These are phyloP conservation scores for Gentiana macrophylla DNA, from an alignment of 257 asterid genomes.

Conservation along the genomic window DNA sequence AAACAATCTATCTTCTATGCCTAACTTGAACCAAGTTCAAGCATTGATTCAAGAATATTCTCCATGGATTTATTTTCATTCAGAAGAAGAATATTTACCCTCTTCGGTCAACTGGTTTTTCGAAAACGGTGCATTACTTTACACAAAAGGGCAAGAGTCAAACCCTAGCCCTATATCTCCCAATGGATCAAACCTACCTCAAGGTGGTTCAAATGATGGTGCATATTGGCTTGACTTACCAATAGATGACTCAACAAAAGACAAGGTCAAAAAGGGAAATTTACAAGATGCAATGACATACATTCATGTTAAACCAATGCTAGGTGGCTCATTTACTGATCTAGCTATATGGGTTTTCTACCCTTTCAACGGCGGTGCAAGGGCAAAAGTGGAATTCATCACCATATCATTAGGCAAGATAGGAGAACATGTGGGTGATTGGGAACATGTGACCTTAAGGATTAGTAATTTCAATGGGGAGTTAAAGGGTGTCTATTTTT, in stretches of 20 bases:
- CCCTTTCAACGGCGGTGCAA: slow-evolving; percentile 81
- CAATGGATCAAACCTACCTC: slow-evolving; percentile 68
- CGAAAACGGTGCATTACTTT: slow-evolving; percentile 59
- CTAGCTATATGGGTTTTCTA: slow-evolving; percentile 59
- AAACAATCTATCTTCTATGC: slow-evolving; percentile 34
- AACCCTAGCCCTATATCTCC: slow-evolving; percentile 27
- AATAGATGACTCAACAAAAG: slow-evolving; percentile 24
- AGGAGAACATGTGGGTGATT: slow-evolving; percentile 77
- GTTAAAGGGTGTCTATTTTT: slow-evolving; percentile 41
- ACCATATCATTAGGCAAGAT: slow-evolving; percentile 41
- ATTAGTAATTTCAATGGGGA: slow-evolving; percentile 71
- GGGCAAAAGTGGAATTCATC: slow-evolving; percentile 50
- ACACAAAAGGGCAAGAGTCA: slow-evolving; percentile 49
- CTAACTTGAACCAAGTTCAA: slow-evolving; percentile 41
- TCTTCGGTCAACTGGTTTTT: slow-evolving; percentile 71
- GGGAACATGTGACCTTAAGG: slow-evolving; percentile 82
- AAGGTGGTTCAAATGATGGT: slow-evolving; percentile 59
- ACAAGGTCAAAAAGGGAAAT: slow-evolving; percentile 44
- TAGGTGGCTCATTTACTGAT: slow-evolving; percentile 63
- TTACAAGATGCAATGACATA: slow-evolving; percentile 29
- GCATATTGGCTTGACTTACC: slow-evolving; percentile 77
- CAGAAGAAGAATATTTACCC: slow-evolving; percentile 56
- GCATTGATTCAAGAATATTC: slow-evolving; percentile 41
- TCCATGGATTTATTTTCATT: slow-evolving; percentile 57
- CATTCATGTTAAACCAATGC: slow-evolving; percentile 57